Conservation (phyloP, 1,284 basidiomycete species). For the Cronartium quercuum region DNA sequence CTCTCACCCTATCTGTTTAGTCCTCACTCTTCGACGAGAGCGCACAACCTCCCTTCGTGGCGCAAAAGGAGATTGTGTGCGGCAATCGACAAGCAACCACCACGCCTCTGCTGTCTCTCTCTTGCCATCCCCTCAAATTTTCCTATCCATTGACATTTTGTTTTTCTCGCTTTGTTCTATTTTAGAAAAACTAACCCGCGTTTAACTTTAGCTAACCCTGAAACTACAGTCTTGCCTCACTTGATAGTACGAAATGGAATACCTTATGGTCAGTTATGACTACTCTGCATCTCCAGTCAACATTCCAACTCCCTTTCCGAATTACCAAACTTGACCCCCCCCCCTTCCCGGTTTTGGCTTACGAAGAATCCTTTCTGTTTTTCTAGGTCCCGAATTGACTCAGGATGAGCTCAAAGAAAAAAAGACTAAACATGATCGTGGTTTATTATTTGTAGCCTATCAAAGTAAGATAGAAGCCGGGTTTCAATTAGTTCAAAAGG, state of each 20-base stretch:
- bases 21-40: not conserved
- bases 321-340: not conserved
- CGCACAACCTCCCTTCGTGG: not conserved
- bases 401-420: slow-evolving; percentile 15
- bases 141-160: not conserved
- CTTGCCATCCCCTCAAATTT: not conserved
- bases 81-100: not conserved
- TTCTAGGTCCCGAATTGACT: slow-evolving; percentile 32
- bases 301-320: too few relatives aligned
- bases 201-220: slow-evolving; percentile 1
- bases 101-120: not conserved
- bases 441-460: slow-evolving; percentile 35
- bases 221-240: slow-evolving; percentile 18
- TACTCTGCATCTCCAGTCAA: not conserved
- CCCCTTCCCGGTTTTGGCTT: not conserved
- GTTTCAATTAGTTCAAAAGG: slow-evolving; percentile 38
- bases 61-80: not conserved
- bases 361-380: not conserved
- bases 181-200: slow-evolving; percentile 39
- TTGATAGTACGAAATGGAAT: slow-evolving; percentile 37
- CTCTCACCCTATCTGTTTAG: not conserved
- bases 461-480: slow-evolving; percentile 30
- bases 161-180: not conserved
- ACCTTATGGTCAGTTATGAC: slow-evolving; percentile 19
- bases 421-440: slow-evolving; percentile 28